Conservation (phyloP, 1,139 yeast species). For the Yamadazyma dendronema region DNA sequence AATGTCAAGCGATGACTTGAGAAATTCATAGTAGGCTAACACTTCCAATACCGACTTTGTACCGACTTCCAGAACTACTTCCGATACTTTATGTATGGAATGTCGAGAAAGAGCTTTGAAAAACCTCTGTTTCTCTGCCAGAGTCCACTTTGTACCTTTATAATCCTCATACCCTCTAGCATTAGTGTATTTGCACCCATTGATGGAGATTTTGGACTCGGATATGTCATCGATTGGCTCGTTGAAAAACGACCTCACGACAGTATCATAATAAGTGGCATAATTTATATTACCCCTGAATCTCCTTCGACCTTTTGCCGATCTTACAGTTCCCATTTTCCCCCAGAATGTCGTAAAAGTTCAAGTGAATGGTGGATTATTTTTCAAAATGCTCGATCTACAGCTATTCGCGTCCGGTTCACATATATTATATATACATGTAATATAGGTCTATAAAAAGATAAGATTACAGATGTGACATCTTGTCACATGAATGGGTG, state of each 20-base stretch:
- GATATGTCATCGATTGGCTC: slow-evolving; percentile 6
- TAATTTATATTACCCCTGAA: slow-evolving; percentile 23
- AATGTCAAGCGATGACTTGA: slow-evolving; percentile 25
- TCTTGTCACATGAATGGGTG: too few relatives aligned
- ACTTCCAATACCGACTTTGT: slow-evolving; percentile 47
- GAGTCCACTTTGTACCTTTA: slow-evolving; percentile 23
- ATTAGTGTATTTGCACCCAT: slow-evolving; percentile 3
- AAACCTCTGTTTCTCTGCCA: slow-evolving; percentile 21
- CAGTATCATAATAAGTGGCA: slow-evolving; percentile 22
- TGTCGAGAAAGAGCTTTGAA: slow-evolving; percentile 38
- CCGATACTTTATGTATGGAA: slow-evolving; percentile 48
- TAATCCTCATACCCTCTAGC: slow-evolving; percentile 6
- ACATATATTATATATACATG: too few relatives aligned
- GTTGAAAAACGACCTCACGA: slow-evolving; percentile 18
- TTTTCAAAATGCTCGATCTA: too few relatives aligned
- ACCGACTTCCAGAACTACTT: slow-evolving; percentile 35
- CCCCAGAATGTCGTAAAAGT: slow-evolving; percentile 5
- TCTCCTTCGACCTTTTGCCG: slow-evolving; percentile 10
- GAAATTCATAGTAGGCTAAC: slow-evolving; percentile 41
- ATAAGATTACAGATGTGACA: too few relatives aligned
- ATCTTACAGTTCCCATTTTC: slow-evolving; percentile 4
- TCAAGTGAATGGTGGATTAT: too few relatives aligned
- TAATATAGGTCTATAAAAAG: too few relatives aligned
- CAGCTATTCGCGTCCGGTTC: too few relatives aligned
- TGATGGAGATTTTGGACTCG: slow-evolving; percentile 4